Evolutionary conservation across 192 early-diverging fungal genomes (phyloP).

Genomic region (Polychytrium aggregatum): DNA sequence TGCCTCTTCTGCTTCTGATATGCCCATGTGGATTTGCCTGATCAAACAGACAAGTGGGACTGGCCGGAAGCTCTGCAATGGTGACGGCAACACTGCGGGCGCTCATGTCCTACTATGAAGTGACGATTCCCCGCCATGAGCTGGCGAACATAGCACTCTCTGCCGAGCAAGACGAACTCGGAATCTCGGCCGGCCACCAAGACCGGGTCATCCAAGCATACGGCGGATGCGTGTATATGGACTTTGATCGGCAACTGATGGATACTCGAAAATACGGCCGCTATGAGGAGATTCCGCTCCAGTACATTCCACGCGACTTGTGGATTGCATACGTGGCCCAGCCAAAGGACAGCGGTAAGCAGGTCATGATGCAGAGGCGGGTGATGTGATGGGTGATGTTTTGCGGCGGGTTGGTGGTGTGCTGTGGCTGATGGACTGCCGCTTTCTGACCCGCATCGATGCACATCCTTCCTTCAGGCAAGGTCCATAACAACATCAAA

Average conservation of each 20-base stretch:
- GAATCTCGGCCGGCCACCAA: slow-evolving; percentile 48
- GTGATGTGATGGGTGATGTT: no score
- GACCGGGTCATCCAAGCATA: slow-evolving; percentile 54
- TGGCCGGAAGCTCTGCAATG: slow-evolving; percentile 41
- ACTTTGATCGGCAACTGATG: slow-evolving; percentile 41
- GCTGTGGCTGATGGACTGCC: neutral
- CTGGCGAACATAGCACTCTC: slow-evolving; percentile 42
- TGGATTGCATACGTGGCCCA: slow-evolving; percentile 39
- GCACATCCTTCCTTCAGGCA: slow-evolving; percentile 5
- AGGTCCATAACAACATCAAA: slow-evolving; percentile 42
- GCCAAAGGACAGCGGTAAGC: slow-evolving; percentile 41
- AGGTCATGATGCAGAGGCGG: no score
- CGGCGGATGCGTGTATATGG: slow-evolving; percentile 54
- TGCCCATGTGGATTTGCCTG: neutral
- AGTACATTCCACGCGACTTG: slow-evolving; percentile 24
- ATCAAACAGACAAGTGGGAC: slow-evolving; percentile 23
- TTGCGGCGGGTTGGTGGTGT: neutral
- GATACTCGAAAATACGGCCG: slow-evolving; percentile 32
- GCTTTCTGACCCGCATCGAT: neutral
- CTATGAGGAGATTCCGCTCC: slow-evolving; percentile 25
- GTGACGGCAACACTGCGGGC: slow-evolving; percentile 42
- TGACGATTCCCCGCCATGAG: slow-evolving; percentile 27
- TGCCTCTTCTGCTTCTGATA: no score
- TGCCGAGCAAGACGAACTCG: slow-evolving; percentile 43
- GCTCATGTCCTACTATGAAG: slow-evolving; percentile 16